Percentiles rank a stretch among this genome's conserved stretches.
phyloP scores from a whole-genome alignment of 257 asterid species.

The Cynanchum wilfordii region DNA sequence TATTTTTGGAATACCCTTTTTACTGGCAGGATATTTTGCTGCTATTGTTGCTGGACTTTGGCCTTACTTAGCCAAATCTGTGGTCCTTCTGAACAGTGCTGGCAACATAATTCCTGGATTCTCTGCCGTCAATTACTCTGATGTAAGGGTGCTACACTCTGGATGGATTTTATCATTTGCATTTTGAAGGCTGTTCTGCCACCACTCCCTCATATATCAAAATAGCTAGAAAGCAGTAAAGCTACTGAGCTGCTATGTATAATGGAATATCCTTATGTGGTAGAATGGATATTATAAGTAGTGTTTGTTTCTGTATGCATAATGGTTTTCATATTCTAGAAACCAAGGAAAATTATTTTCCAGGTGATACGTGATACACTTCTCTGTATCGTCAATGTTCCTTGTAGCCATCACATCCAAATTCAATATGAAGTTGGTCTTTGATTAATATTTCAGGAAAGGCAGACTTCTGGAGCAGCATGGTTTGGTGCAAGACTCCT shows the following conservation, averaged over 20 bases:
- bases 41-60: slow-evolving; percentile 78
- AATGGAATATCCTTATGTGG: not conserved
- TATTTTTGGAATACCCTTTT: slow-evolving; percentile 10
- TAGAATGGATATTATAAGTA: not conserved
- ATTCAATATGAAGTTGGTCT: not conserved
- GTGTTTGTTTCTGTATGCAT: not conserved
- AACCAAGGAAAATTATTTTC: not conserved
- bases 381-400: not conserved
- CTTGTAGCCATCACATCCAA: not conserved
- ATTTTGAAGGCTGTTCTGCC: slow-evolving; percentile 4
- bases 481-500: slow-evolving; percentile 79
- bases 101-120: slow-evolving; percentile 62
- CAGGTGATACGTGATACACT: not conserved
- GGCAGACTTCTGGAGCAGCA: slow-evolving; percentile 63
- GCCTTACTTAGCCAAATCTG: slow-evolving; percentile 68
- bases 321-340: not conserved
- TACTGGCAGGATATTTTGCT: slow-evolving; percentile 60
- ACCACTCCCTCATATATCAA: not conserved
- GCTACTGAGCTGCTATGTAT: not conserved
- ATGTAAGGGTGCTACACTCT: slow-evolving; percentile 39
- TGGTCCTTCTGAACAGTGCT: slow-evolving; percentile 72
- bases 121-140: slow-evolving; percentile 36
- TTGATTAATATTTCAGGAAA: slow-evolving; percentile 43
- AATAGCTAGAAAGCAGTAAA: not conserved
- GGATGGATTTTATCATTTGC: slow-evolving; percentile 3